phyloP scores from a whole-genome alignment of 176 grass and related monocot species.

The Poa annua region DNA sequence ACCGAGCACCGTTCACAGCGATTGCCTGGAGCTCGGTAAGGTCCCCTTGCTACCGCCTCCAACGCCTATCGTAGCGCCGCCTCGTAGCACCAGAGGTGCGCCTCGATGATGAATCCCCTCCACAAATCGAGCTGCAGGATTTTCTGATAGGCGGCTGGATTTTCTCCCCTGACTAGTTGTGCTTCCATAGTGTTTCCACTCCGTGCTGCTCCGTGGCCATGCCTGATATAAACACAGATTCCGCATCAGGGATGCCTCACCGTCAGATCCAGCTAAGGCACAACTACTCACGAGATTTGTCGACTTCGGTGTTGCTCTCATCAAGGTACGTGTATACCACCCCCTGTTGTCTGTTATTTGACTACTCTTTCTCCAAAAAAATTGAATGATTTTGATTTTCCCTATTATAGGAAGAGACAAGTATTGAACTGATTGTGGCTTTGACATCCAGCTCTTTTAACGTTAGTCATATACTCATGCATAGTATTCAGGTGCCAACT shows the following conservation, averaged over 20 bases:
- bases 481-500: background rate
- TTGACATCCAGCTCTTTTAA: background rate
- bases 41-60: too few relatives aligned
- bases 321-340: background rate
- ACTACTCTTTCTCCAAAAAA: background rate
- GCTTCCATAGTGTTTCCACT: too few relatives aligned
- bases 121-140: too few relatives aligned
- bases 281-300: slow-evolving; percentile 17
- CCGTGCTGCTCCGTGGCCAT: too few relatives aligned
- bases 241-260: slow-evolving; percentile 42
- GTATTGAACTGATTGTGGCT: background rate
- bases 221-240: too few relatives aligned
- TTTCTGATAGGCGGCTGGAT: too few relatives aligned
- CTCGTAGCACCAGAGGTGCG: too few relatives aligned
- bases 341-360: background rate
- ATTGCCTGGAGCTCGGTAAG: too few relatives aligned
- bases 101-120: too few relatives aligned
- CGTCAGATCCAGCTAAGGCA: slow-evolving; percentile 44
- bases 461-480: background rate
- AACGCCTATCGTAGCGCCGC: too few relatives aligned
- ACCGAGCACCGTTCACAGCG: too few relatives aligned
- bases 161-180: too few relatives aligned
- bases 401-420: background rate
- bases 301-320: background rate
- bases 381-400: background rate